Conservation (phyloP, 352 stramenopile genomes). For the Pythium chondricola region DNA sequence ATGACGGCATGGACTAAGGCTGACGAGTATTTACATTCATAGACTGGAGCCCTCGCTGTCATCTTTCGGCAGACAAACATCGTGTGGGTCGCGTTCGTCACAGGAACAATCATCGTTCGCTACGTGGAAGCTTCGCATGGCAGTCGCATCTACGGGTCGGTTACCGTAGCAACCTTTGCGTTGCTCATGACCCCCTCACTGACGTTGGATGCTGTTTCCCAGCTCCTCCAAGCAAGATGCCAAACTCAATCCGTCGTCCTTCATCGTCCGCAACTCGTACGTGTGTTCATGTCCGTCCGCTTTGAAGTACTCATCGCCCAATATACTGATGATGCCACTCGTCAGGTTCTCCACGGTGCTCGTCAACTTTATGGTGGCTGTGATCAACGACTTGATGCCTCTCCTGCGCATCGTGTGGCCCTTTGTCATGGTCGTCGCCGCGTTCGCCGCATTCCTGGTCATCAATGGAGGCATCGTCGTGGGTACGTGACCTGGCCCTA, state of each 20-base stretch:
- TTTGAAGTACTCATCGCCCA: not conserved
- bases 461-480: constrained; percentile 77
- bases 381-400: constrained; percentile 39
- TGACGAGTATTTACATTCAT: constrained; percentile 2
- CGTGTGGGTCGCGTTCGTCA: constrained; percentile 86
- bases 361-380: constrained; percentile 53
- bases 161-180: not conserved
- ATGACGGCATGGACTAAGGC: not conserved
- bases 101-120: constrained; percentile 64
- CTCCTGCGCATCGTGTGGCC: constrained; percentile 67
- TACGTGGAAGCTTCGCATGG: constrained; percentile 59
- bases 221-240: constrained; percentile 18
- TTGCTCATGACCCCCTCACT: no score
- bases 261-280: constrained; percentile 12
- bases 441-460: constrained; percentile 61
- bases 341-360: constrained; percentile 36
- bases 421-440: constrained; percentile 47
- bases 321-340: not conserved
- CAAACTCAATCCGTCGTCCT: constrained; percentile 4
- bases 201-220: no score
- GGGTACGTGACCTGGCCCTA: constrained; percentile 25
- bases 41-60: constrained; percentile 71
- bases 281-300: not conserved
- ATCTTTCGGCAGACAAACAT: constrained; percentile 90
- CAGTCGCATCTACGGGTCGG: constrained; percentile 69